phyloP scores from a whole-genome alignment of 2,329 filamentous ascomycete genomes.

The Aspergillus sp. region DNA sequence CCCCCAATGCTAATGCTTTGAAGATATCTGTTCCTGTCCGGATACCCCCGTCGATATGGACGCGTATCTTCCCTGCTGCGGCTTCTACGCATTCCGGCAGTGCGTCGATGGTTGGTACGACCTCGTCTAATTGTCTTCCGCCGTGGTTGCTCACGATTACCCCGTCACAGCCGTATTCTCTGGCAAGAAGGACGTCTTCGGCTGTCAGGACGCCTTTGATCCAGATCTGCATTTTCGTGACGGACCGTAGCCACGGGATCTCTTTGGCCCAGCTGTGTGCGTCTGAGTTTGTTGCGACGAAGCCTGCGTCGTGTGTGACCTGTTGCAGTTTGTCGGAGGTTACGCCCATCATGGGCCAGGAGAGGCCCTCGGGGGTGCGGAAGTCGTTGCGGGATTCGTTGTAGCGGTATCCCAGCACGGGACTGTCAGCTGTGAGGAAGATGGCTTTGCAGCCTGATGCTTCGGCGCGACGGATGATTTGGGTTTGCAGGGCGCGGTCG shows the following conservation, averaged over 20 bases:
- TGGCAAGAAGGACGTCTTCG: slow-evolving; percentile 40
- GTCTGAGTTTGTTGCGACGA: slow-evolving; percentile 24
- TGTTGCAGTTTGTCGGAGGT: slow-evolving; percentile 27
- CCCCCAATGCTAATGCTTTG: slow-evolving; percentile 40
- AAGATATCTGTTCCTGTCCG: slow-evolving; percentile 39
- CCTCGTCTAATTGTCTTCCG: slow-evolving; percentile 41
- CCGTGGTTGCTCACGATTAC: slow-evolving; percentile 44
- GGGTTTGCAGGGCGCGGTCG: slow-evolving; percentile 27
- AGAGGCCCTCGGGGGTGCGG: slow-evolving; percentile 45
- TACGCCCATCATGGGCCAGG: slow-evolving; percentile 40
- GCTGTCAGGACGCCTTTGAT: slow-evolving; percentile 34
- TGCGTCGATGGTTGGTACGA: slow-evolving; percentile 40
- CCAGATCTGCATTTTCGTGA: slow-evolving; percentile 51
- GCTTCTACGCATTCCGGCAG: slow-evolving; percentile 31
- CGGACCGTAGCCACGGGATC: slow-evolving; percentile 52
- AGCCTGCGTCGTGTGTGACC: slow-evolving; percentile 26
- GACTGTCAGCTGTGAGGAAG: slow-evolving; percentile 58
- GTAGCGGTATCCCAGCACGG: slow-evolving; percentile 55
- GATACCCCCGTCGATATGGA: slow-evolving; percentile 39
- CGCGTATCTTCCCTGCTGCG: slow-evolving; percentile 34
- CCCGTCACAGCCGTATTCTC: slow-evolving; percentile 40
- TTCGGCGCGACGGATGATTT: slow-evolving; percentile 33
- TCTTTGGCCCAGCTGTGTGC: slow-evolving; percentile 50
- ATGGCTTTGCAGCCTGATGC: slow-evolving; percentile 50
- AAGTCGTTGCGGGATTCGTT: slow-evolving; percentile 58